Evolutionary conservation across 2,329 filamentous ascomycete species (phyloP), one percentile per base, ranked within the genome.

Genomic region (Knufia petricola): DNA sequence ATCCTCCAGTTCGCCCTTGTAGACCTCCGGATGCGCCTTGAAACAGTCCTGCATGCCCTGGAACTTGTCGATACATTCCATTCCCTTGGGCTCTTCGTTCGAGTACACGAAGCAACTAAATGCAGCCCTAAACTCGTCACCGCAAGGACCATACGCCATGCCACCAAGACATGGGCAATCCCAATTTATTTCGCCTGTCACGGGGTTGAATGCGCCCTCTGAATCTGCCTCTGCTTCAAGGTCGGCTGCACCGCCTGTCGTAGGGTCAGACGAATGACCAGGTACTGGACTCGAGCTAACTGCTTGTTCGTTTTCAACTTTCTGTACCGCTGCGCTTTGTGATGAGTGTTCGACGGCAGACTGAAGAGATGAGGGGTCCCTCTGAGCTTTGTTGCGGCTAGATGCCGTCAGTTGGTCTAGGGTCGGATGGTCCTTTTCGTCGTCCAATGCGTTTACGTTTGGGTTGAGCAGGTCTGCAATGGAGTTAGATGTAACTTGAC

Each of bases 121-220:
- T 0, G 92, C 92, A 20, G 82, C 82, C 73, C 84, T 88, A 77
- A 98, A 98, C 62, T 96, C 82, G 64, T 94, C 87, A 41, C 92
- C 92, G 64, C 92, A 98, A 47, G 92, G 92, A 0, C 92, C 92
- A 63, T 95, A 72, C 6, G 92, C 92, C 92, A 98, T 98, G 46
- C 92, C 92, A 42, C 92, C 92, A 28, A 98, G 73, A 66, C 92
- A 98, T 13, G 92, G 92, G 68, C 92, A 98, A 66, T 96, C 92
- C 92, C 92, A 98, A 75, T 98, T 98, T 70, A 98, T 98, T 76
- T 98, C 92, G 59, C 92, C 92, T 8, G 92, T 98, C 72, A 96
- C 92, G 2, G 89, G 88, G 68, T 98, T 94, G 73, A 96, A 98
- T 1, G 92, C 92, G 49, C 87, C 92, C 68, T 96, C 82, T 64